Percentiles rank a stretch among this genome's conserved stretches.
Conservation (phyloP, 768 basidiomycete species). For the Serendipita vermifera region DNA sequence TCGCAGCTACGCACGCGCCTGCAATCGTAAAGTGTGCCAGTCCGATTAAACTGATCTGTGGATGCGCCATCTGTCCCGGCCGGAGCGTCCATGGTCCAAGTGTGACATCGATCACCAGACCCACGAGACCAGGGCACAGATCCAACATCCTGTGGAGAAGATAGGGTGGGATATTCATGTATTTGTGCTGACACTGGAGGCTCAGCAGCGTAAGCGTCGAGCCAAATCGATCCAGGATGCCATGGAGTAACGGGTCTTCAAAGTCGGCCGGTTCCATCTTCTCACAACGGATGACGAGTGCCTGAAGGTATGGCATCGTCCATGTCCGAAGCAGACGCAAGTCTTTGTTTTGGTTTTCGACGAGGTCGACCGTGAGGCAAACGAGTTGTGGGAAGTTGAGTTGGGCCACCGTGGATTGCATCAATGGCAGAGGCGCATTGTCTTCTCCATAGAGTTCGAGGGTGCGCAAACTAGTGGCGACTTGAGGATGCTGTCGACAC, state of each 20-base stretch:
- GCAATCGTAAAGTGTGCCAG: conserved; percentile 5
- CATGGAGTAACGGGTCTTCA: neutral
- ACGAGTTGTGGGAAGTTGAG: conserved; percentile 2
- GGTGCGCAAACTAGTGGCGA: neutral
- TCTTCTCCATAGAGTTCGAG: conserved; percentile 8
- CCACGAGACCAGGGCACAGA: neutral
- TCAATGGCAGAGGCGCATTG: neutral
- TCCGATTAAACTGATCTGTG: neutral
- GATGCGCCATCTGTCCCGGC: neutral
- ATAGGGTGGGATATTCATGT: neutral
- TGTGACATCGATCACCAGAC: neutral
- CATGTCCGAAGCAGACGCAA: neutral
- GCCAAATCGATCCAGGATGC: neutral
- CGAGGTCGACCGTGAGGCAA: conserved; percentile 1
- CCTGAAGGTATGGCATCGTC: conserved; percentile 2
- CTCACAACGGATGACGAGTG: neutral
- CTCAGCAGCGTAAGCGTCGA: neutral
- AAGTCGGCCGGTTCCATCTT: neutral
- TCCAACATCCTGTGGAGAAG: neutral
- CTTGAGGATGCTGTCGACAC: neutral
- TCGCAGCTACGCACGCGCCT: neutral
- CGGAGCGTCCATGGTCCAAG: conserved; percentile 1
- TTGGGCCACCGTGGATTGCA: neutral
- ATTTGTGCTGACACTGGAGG: neutral
- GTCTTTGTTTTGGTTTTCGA: neutral